Evolutionary conservation across 305 asterid genomes (phyloP), one percentile per base, ranked within the genome.

Genomic region (Ilex paraguariensis): DNA sequence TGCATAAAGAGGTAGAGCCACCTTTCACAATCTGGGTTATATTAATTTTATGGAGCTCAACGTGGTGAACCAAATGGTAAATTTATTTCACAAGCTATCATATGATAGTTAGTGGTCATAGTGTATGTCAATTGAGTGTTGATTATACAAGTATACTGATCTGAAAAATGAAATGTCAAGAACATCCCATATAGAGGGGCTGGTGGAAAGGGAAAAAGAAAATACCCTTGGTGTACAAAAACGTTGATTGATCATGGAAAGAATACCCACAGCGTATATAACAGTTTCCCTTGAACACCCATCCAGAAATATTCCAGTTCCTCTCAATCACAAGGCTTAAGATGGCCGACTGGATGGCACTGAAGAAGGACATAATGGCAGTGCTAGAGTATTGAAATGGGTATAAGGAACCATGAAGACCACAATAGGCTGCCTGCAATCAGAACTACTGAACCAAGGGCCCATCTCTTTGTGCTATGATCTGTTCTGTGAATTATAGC

Each of bases 381-480:
- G 95, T 87, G 82, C 87, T 87, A 0, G 97, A 75, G 66, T 87
- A 90, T 31, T 64, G 75, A 50, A 76, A 76, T 0, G 97, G 92
- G 61, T 67, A 86, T 66, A n/a, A 82, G 66, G 64, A 83, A 90
- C 97, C 97, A 90, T 7, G 89, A 87, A n/a, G 92, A 67, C 97
- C 92, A 87, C 36, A 70, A 63, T 5, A 82, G 7, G 72, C 83
- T 77, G 44, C 87, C 91, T 5, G 69, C 67, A 17, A 69, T 56
- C 17, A 90, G 79, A 72, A 84, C 75, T 4, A 81, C 66, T 3
- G 97, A 75, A 14, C 96, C 96, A 3, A 66, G 16, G 6, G 74
- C 85, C 74, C 77, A 73, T 48, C 53, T 60, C 60, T 21, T 58
- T 40, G 64, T 7, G 40, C 50, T 64, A 54, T 74, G 73, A 28